These are phyloP conservation scores for Coemansia sp. DNA, from an alignment of 192 early-diverging fungal species.

Conservation along the genomic window DNA sequence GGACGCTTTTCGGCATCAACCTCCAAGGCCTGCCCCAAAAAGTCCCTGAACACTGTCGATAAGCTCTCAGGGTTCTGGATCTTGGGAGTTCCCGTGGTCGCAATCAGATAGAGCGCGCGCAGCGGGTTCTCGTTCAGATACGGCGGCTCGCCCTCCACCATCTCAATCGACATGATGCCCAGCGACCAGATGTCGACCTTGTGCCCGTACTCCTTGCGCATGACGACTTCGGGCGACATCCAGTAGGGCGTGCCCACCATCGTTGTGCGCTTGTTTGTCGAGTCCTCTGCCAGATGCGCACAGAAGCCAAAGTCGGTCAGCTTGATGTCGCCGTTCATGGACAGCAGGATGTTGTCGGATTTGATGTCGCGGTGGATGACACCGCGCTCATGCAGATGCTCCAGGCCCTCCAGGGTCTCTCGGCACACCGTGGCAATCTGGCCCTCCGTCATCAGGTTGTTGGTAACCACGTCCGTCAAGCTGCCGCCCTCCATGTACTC, in stretches of 20 bases:
- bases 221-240: constrained; percentile 83
- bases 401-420: constrained; percentile 74
- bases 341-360: constrained; percentile 81
- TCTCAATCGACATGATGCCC: constrained; percentile 96
- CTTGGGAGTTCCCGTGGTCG: constrained; percentile 90
- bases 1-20: constrained; percentile 82
- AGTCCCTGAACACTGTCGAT: constrained; percentile 76
- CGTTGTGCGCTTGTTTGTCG: constrained; percentile 74
- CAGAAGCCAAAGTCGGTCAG: constrained; percentile 94
- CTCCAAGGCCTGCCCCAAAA: constrained; percentile 76
- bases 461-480: constrained; percentile 94
- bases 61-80: constrained; percentile 80
- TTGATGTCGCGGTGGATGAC: constrained; percentile 93
- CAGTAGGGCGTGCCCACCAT: constrained; percentile 90
- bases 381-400: constrained; percentile 72
- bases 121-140: constrained; percentile 92
- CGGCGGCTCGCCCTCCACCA: constrained; percentile 95
- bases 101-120: constrained; percentile 89
- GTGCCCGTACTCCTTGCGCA: constrained; percentile 71
- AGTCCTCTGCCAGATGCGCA: constrained; percentile 76
- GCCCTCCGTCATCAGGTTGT: constrained; percentile 82
- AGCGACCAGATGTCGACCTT: constrained; percentile 89
- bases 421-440: constrained; percentile 94
- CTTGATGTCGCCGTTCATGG: constrained; percentile 77
- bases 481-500: constrained; percentile 99